phyloP scores from a whole-genome alignment of 768 basidiomycete species.

The Lactarius akahatsu region DNA sequence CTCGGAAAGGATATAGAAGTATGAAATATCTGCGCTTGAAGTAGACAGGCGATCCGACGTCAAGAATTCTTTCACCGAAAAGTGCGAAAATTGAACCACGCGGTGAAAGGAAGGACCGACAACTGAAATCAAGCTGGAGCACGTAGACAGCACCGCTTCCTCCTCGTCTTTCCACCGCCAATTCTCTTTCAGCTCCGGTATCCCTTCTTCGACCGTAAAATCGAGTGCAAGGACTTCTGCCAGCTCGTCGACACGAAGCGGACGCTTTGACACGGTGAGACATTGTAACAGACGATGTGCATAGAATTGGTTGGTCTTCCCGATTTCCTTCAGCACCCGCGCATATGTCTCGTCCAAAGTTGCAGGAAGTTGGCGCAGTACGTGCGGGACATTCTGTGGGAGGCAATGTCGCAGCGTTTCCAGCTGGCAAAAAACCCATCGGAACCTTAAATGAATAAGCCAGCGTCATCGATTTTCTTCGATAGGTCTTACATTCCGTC shows the following conservation, averaged over 20 bases:
- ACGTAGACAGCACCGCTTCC: background rate
- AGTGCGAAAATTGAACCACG: background rate
- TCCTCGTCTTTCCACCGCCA: background rate
- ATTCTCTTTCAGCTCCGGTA: background rate
- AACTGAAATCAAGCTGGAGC: background rate
- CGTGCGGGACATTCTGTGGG: background rate
- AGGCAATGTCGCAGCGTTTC: background rate
- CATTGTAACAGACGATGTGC: background rate
- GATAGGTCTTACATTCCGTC: background rate
- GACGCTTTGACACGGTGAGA: background rate
- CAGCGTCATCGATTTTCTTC: background rate
- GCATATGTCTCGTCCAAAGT: background rate
- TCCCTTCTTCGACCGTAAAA: background rate
- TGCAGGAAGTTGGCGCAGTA: background rate
- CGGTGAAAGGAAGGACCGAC: background rate
- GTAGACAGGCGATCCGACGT: background rate
- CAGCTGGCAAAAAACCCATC: background rate
- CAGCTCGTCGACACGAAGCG: background rate
- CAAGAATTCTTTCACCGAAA: background rate
- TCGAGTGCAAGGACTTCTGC: background rate
- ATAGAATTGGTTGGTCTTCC: background rate
- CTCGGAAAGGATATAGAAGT: background rate
- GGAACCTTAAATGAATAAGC: background rate
- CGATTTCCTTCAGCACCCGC: background rate
- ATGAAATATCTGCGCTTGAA: background rate